phyloP scores from a whole-genome alignment of 805 yeast species.

The Yarrowia keelungensis region DNA sequence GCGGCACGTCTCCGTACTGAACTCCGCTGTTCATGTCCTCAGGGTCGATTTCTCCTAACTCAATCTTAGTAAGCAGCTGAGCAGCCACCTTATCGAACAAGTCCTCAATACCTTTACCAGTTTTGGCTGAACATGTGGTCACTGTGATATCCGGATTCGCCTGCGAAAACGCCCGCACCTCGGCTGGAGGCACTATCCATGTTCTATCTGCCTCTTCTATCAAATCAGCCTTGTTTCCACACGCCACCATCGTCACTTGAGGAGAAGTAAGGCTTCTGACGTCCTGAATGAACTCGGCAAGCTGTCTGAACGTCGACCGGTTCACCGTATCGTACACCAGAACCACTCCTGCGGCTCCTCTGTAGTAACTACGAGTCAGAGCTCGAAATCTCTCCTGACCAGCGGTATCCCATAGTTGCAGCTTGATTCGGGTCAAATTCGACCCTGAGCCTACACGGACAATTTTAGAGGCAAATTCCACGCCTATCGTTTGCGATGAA shows the following conservation, averaged over 20 bases:
- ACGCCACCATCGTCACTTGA: conserved; percentile 86
- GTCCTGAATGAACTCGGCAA: conserved; percentile 88
- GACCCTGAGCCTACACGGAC: conserved; percentile 58
- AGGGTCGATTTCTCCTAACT: conserved; percentile 58
- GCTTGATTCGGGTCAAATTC: conserved; percentile 89
- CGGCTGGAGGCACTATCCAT: conserved; percentile 49
- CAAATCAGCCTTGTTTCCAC: conserved; percentile 90
- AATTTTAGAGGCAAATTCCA: conserved; percentile 52
- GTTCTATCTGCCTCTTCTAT: conserved; percentile 51
- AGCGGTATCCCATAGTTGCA: conserved; percentile 97
- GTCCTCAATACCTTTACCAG: conserved; percentile 54
- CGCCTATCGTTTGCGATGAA: conserved; percentile 52
- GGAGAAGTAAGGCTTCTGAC: conserved; percentile 90
- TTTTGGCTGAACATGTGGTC: conserved; percentile 53
- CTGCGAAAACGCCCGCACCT: conserved; percentile 50
- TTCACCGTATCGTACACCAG: conserved; percentile 95
- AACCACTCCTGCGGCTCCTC: conserved; percentile 97
- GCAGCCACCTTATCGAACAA: conserved; percentile 53
- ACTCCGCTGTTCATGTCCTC: conserved; percentile 57
- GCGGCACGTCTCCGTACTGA: conserved; percentile 58
- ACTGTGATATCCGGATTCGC: conserved; percentile 50
- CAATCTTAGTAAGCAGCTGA: conserved; percentile 56
- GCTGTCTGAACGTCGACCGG: conserved; percentile 87
- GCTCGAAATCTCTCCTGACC: conserved; percentile 97
- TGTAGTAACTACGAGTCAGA: conserved; percentile 90